A percentile compares a stretch with the other conserved stretches of the same genome.
Conservation (phyloP, 306 rosid species). For the Cicer yamashitae region DNA sequence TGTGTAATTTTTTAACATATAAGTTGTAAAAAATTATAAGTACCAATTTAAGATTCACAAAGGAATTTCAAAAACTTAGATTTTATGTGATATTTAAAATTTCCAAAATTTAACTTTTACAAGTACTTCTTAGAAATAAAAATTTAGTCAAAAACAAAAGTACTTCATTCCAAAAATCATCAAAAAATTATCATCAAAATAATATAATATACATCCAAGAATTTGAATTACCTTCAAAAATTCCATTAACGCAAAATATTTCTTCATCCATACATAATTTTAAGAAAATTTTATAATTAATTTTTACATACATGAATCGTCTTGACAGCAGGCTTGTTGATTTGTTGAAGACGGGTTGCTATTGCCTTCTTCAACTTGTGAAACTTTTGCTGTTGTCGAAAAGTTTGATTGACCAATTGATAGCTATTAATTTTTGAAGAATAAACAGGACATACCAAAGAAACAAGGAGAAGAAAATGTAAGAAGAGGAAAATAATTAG, state of each 20-base stretch:
- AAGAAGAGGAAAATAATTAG: constrained; percentile 54
- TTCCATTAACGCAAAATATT: neutral
- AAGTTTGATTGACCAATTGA: constrained; percentile 57
- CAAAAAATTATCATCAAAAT: too few species aligned
- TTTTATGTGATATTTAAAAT: too few species aligned
- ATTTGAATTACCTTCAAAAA: too few species aligned
- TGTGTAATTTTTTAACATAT: too few species aligned
- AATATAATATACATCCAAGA: too few species aligned
- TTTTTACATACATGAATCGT: constrained; percentile 68
- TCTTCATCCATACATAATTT: neutral
- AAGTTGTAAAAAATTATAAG: too few species aligned
- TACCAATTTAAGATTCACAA: too few species aligned
- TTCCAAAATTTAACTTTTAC: too few species aligned
- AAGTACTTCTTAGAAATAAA: too few species aligned
- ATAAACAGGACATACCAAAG: constrained; percentile 58
- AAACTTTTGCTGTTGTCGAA: constrained; percentile 59
- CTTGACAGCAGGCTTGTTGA: constrained; percentile 81
- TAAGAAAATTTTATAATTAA: neutral
- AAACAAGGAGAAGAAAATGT: constrained; percentile 63
- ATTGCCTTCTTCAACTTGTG: constrained; percentile 53
- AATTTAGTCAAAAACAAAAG: too few species aligned
- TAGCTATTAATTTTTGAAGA: constrained; percentile 36
- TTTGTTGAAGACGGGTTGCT: constrained; percentile 59
- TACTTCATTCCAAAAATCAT: too few species aligned
- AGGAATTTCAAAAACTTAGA: too few species aligned